Conservation (phyloP, 1,139 yeast genomes). For the Kodamaea alishanica region DNA sequence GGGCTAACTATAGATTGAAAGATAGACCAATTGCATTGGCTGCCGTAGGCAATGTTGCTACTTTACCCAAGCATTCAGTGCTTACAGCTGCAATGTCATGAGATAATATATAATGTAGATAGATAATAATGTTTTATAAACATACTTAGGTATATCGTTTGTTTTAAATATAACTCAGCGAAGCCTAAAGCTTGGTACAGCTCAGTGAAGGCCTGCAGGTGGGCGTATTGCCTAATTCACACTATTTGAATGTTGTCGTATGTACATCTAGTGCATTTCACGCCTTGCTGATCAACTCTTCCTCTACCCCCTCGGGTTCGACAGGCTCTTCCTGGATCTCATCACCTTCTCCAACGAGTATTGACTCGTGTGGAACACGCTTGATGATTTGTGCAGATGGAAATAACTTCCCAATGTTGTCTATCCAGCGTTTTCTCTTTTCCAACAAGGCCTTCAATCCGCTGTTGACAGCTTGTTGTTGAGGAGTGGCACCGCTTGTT, state of each 20-base stretch:
- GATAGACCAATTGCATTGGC: slow-evolving; percentile 84
- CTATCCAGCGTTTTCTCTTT: slow-evolving; percentile 85
- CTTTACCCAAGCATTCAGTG: slow-evolving; percentile 57
- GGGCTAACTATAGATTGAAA: slow-evolving; percentile 83
- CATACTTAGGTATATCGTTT: not conserved
- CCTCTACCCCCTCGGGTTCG: slow-evolving; percentile 43
- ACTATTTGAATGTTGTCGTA: no score
- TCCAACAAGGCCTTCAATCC: slow-evolving; percentile 78
- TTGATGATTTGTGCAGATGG: slow-evolving; percentile 66
- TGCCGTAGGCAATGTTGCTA: slow-evolving; percentile 77
- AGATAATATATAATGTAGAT: no score
- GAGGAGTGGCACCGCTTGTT: slow-evolving; percentile 20
- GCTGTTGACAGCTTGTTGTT: slow-evolving; percentile 60
- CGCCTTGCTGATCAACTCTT: slow-evolving; percentile 32
- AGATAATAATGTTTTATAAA: no score
- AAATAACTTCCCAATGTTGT: slow-evolving; percentile 83
- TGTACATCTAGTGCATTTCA: no score
- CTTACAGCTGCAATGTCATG: slow-evolving; percentile 37
- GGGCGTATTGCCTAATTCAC: no score
- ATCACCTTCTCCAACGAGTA: slow-evolving; percentile 40
- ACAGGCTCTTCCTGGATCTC: slow-evolving; percentile 42
- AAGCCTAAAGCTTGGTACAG: no score
- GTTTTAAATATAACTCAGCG: not conserved
- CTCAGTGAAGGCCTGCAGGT: no score
- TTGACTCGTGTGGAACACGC: slow-evolving; percentile 64